phyloP scores from a whole-genome alignment of 108 stramenopile species.

The Poteriospumella lacustris region DNA sequence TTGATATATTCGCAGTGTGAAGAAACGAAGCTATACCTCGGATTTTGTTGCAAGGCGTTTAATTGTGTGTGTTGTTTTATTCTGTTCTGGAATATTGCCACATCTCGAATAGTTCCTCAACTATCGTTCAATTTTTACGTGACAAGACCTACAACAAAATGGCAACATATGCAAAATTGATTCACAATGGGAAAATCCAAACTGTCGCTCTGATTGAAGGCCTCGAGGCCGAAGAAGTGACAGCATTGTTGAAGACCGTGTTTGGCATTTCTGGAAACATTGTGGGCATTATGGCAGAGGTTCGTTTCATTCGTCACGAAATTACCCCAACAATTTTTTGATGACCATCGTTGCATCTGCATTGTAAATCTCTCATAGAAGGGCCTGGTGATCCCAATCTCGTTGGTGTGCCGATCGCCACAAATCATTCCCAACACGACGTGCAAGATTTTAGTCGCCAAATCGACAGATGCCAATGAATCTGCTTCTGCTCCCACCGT shows the following conservation, averaged over 20 bases:
- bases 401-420: neutral
- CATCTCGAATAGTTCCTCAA: no score
- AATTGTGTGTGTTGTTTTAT: no score
- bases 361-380: neutral
- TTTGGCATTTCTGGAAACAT: conserved; percentile 2
- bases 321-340: neutral
- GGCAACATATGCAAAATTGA: neutral
- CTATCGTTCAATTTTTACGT: no score
- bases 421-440: neutral
- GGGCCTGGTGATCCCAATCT: conserved; percentile 10
- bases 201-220: conserved; percentile 13
- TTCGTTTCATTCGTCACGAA: neutral
- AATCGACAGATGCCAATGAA: neutral
- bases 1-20: no score
- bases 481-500: no score
- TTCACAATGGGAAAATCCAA: neutral
- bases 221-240: conserved; percentile 11
- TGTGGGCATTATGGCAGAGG: conserved; percentile 22
- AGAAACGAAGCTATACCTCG: no score
- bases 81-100: no score
- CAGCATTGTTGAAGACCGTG: conserved; percentile 11
- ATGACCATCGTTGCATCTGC: neutral
- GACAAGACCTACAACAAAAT: no score
- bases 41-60: no score
- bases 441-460: neutral